phyloP scores from a whole-genome alignment of 805 yeast genomes.

The Ogataea wickerhamii region DNA sequence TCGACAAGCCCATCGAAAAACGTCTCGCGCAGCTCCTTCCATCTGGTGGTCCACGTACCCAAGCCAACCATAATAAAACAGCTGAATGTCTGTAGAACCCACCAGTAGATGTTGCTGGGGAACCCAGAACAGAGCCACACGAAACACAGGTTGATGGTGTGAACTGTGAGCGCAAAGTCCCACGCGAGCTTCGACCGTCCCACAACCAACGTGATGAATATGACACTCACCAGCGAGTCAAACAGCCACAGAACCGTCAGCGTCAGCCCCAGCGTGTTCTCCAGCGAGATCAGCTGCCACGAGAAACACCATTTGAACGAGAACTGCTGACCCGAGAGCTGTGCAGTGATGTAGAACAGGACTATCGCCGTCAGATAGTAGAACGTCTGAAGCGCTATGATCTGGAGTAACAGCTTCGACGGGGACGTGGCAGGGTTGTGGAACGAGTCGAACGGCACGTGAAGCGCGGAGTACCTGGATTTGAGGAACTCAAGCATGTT shows the following conservation, averaged over 20 bases:
- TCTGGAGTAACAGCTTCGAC: conserved; percentile 60
- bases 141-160: conserved; percentile 69
- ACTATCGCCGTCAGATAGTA: conserved; percentile 73
- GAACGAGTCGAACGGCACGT: conserved; percentile 6
- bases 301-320: conserved; percentile 69
- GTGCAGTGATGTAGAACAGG: conserved; percentile 60
- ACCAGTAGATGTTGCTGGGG: conserved; percentile 78
- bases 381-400: conserved; percentile 68
- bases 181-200: conserved; percentile 92
- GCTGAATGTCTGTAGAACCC: conserved; percentile 71
- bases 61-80: conserved; percentile 66
- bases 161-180: conserved; percentile 95
- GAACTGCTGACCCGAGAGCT: conserved; percentile 69
- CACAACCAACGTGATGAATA: conserved; percentile 80
- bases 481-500: conserved; percentile 19
- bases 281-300: conserved; percentile 70
- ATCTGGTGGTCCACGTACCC: conserved; percentile 87
- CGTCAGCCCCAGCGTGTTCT: conserved; percentile 77
- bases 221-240: conserved; percentile 77
- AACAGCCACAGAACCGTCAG: conserved; percentile 75
- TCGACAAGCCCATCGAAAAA: conserved; percentile 84
- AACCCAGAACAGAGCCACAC: conserved; percentile 64
- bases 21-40: conserved; percentile 87
- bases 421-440: conserved; percentile 41
- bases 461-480: conserved; percentile 10